Conservation (phyloP, 345 rosid species). For the Excoecaria agallocha region DNA sequence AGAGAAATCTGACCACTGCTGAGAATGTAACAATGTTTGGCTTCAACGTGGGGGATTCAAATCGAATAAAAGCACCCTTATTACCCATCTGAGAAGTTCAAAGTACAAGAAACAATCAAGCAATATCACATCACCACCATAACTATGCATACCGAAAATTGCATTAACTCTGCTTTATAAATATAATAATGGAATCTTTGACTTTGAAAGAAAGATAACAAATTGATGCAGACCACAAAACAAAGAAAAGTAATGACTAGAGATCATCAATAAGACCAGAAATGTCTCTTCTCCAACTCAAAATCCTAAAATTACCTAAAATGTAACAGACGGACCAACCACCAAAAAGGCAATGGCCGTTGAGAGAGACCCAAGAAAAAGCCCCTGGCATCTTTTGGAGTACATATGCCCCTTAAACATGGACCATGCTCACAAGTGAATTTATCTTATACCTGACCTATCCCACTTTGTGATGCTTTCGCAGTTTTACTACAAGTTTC, state of each 20-base stretch:
- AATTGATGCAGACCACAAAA: background rate
- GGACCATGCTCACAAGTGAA: background rate
- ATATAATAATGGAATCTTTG: background rate
- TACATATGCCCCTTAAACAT: background rate
- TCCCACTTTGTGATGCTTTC: background rate
- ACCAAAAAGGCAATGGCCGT: background rate
- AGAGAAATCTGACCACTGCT: slow-evolving; percentile 63
- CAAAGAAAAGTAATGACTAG: too few species aligned
- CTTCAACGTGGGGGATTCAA: slow-evolving; percentile 87
- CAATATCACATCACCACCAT: background rate
- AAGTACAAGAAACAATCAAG: slow-evolving; percentile 3
- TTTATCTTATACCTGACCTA: background rate
- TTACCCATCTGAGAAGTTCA: slow-evolving; percentile 84
- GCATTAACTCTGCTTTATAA: background rate
- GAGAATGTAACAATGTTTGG: slow-evolving; percentile 89
- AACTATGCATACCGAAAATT: background rate
- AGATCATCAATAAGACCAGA: too few species aligned
- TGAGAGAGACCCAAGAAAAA: background rate
- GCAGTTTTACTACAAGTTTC: background rate
- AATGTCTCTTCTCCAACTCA: too few species aligned
- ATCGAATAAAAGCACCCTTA: slow-evolving; percentile 93
- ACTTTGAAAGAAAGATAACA: background rate
- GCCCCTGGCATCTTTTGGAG: background rate
- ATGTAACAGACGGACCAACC: background rate
- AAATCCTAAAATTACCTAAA: background rate